These are phyloP conservation scores for Phragmites australis DNA, from an alignment of 176 grass and related monocot species.

Conservation along the genomic window DNA sequence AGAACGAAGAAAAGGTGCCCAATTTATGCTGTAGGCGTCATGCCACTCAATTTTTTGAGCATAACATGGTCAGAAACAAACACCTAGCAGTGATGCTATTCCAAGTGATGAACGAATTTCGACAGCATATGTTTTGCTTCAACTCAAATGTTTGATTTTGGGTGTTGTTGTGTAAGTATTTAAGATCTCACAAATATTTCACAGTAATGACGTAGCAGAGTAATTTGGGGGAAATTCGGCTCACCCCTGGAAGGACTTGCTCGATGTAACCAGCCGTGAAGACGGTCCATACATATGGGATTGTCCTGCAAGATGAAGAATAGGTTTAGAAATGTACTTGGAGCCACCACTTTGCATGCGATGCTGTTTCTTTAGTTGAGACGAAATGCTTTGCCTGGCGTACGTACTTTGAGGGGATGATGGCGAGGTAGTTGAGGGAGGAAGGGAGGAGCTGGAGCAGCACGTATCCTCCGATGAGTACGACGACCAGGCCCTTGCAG, in stretches of 20 bases:
- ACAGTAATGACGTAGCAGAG: not conserved
- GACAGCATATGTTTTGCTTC: not conserved
- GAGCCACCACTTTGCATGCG: not conserved
- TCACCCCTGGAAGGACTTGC: conserved; percentile 92
- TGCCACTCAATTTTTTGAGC: not conserved
- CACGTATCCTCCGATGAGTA: conserved; percentile 77
- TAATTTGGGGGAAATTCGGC: not conserved
- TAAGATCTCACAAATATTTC: not conserved
- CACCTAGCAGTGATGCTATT: not conserved
- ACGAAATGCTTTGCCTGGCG: too few relatives aligned
- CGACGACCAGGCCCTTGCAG: conserved; percentile 86
- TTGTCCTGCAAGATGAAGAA: conserved; percentile 57
- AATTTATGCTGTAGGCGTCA: not conserved
- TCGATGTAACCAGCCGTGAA: conserved; percentile 96
- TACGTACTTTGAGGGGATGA: conserved; percentile 79
- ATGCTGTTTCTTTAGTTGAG: not conserved
- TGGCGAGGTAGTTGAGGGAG: conserved; percentile 72
- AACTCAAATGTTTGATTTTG: not conserved
- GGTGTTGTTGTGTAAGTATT: not conserved
- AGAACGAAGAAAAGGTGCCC: not conserved
- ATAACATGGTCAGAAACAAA: not conserved
- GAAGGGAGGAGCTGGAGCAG: conserved; percentile 77
- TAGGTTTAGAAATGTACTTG: not conserved
- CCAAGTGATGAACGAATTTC: not conserved
- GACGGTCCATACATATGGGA: conserved; percentile 95